Evolutionary conservation across 805 yeast genomes (phyloP).

Genomic region (Cyberlindnera mycetangii): DNA sequence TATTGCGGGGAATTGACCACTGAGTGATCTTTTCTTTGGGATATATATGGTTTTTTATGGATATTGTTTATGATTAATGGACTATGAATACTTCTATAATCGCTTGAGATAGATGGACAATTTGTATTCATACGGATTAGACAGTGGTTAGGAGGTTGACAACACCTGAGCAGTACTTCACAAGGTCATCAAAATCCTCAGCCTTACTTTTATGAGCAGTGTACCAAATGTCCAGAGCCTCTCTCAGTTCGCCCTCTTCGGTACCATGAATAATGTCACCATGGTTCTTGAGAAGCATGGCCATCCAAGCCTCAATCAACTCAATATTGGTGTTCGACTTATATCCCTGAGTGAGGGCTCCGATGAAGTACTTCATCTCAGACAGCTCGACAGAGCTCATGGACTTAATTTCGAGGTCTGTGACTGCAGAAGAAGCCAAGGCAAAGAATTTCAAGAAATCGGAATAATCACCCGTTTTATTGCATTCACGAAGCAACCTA

Average conservation of each 20-base stretch:
- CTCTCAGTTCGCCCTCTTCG: conserved; percentile 38
- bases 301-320: conserved; percentile 75
- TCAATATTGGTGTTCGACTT: conserved; percentile 62
- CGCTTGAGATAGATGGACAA: too few relatives aligned
- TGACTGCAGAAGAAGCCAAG: conserved; percentile 65
- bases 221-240: conserved; percentile 50
- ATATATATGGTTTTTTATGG: too few relatives aligned
- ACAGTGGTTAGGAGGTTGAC: conserved; percentile 48
- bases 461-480: conserved; percentile 35
- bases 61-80: too few relatives aligned
- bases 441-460: conserved; percentile 55
- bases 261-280: conserved; percentile 66
- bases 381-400: conserved; percentile 54
- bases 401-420: conserved; percentile 87
- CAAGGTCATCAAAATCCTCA: conserved; percentile 58
- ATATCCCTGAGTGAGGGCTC: conserved; percentile 64
- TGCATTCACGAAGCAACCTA: conserved; percentile 53
- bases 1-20: too few relatives aligned
- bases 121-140: background rate
- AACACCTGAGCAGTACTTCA: conserved; percentile 81
- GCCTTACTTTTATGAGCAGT: conserved; percentile 38
- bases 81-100: too few relatives aligned
- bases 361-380: conserved; percentile 64
- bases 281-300: conserved; percentile 71
- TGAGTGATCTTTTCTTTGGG: too few relatives aligned